Evolutionary conservation across 2,329 filamentous ascomycete genomes (phyloP).

Genomic region (Pestalotiopsis sp.): DNA sequence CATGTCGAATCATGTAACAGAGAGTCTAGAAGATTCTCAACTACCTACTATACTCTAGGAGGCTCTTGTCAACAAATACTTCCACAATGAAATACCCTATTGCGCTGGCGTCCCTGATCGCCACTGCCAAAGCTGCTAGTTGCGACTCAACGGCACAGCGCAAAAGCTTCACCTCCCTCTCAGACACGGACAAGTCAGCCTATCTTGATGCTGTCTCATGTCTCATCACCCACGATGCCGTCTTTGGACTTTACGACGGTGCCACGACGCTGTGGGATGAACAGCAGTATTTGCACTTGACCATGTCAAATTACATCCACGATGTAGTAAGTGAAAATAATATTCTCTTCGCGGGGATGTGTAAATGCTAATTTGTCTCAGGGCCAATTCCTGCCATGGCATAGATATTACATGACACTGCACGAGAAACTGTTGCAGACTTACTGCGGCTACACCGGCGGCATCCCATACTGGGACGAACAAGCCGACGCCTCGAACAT

Average conservation of each 20-base stretch:
- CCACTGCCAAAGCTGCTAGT: not conserved
- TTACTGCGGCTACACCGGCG: conserved; percentile 19
- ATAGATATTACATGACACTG: conserved; percentile 18
- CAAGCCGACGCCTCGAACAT: conserved; percentile 4
- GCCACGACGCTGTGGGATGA: conserved; percentile 11
- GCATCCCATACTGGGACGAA: conserved; percentile 15
- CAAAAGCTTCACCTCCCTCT: conserved; percentile 2
- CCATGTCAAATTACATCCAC: conserved; percentile 8
- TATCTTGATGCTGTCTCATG: not conserved
- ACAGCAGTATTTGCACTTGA: conserved; percentile 9
- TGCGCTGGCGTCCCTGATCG: not conserved
- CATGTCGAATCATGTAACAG: not conserved
- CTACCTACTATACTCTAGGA: not conserved
- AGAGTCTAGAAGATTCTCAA: not conserved
- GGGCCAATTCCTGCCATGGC: conserved; percentile 27
- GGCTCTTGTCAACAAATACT: not conserved
- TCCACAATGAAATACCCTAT: not conserved
- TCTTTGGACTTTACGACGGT: conserved; percentile 6
- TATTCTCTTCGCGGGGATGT: not conserved
- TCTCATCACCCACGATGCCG: conserved; percentile 3
- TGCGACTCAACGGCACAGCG: conserved; percentile 8
- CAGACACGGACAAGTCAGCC: not conserved
- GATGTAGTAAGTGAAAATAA: not conserved
- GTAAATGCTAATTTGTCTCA: not conserved
- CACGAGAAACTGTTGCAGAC: conserved; percentile 17